Evolutionary conservation across 2,329 filamentous ascomycete genomes (phyloP), one percentile per base, ranked within the genome.

Genomic region (Xylariomycetidae sp.): DNA sequence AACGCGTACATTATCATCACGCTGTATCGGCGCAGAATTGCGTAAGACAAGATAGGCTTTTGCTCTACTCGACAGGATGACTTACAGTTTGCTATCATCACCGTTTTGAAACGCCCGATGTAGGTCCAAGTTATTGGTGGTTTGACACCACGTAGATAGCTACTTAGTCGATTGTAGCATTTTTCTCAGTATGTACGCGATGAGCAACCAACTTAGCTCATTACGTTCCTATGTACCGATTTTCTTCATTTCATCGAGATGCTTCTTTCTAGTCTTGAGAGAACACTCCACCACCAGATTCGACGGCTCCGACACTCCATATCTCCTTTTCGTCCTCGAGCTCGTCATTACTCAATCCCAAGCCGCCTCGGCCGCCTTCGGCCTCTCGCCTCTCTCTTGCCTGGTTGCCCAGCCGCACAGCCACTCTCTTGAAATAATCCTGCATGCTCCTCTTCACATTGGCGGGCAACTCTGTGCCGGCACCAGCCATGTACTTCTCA

Each of bases 351-450:
- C 83, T 85, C 50, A 98, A 59, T 0, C 89, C 89, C 31, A 97
- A 57, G 1, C 88, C 88, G 29, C 89, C 89, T 38, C 82, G 76
- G 6, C 90, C 92, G 41, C 89, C 90, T 57, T 96, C 89, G 0
- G 92, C 92, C 48, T 95, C 89, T 53, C 79, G 85, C 49, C 92
- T 76, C 66, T 98, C 92, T 42, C 88, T 76, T 2, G 86, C 88
- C 59, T 97, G 92, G 13, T 70, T 76, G n/a, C 85, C 90, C 14
- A 97, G 65, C 48, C 89, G 77, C 52, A 90, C 61, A 2, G 88
- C 88, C 44, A 98, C 86, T 26, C 92, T 74, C 72, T 95, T 95
- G 67, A 97, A 97, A 66, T 98, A 98, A 59, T 98, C 92, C 38
- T 82, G 76, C 84, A 98, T 96, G 58, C 83, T 88, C 48, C 90